These are phyloP conservation scores for Agrocybe chaxingu DNA, from an alignment of 768 basidiomycete species.

Conservation along the genomic window DNA sequence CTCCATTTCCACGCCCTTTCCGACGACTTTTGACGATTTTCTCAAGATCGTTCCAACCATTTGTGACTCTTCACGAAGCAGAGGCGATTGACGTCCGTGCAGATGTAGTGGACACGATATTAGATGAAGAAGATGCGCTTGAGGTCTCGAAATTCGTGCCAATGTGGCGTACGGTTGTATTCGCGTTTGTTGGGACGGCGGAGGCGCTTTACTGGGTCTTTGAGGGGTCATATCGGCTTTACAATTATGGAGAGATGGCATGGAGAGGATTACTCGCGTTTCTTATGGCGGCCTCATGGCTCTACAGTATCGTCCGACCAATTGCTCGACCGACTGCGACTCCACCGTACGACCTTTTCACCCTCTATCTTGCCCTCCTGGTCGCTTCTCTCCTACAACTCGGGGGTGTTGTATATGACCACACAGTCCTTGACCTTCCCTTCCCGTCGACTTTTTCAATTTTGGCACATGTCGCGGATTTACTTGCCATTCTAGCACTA, in stretches of 20 bases:
- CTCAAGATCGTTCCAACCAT: conserved; percentile 34
- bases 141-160: conserved; percentile 30
- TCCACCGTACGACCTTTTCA: conserved; percentile 60
- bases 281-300: conserved; percentile 56
- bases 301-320: conserved; percentile 60
- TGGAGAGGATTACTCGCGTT: conserved; percentile 40
- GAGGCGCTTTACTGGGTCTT: conserved; percentile 59
- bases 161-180: conserved; percentile 60
- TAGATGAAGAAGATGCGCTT: conserved; percentile 18
- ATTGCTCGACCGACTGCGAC: conserved; percentile 52
- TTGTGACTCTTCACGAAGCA: conserved; percentile 53
- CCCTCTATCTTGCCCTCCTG: conserved; percentile 51
- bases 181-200: conserved; percentile 52
- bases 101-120: conserved; percentile 15
- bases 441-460: conserved; percentile 31
- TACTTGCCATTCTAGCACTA: conserved; percentile 39
- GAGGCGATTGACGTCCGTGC: conserved; percentile 39
- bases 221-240: conserved; percentile 51
- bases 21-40: conserved; percentile 22
- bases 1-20: conserved; percentile 26
- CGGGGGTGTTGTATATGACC: conserved; percentile 53
- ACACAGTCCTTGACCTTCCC: conserved; percentile 38
- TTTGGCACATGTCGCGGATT: conserved; percentile 34
- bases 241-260: conserved; percentile 26
- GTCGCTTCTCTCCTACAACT: conserved; percentile 43